Base-by-base conservation (phyloP, 169 alveolate genomes). In the Miamiensis avidus region DNA sequence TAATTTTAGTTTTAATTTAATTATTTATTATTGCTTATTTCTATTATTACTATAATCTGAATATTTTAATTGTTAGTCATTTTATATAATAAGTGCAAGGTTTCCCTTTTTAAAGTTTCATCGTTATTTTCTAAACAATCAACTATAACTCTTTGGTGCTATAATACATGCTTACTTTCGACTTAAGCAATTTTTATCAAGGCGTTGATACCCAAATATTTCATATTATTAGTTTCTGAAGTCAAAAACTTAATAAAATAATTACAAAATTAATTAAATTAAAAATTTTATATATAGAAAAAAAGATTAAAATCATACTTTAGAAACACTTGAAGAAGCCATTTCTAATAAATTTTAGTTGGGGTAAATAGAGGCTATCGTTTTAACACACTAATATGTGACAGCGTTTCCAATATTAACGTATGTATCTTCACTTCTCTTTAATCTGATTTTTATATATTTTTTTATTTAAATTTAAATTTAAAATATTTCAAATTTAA, bases 61-160 rank as follows among this genome's bases (percentile, higher is more conserved):
- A 97, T 98, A 89, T 98, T 98, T 65, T 92, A 92, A 32, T 98
- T 95, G 88, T 97, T 98, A n/a, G 99, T 97, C 99, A 98, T 97
- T 86, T 94, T 97, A 88, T 91, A 98, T 69, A 96, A 94, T 72
- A 98, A 88, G 83, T 96, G 98, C 74, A 98, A 93, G 15, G 99
- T 98, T 89, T 97, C 96, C 81, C 97, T 92, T 89, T 98, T 97
- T 64, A 98, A 91, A 25, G 99, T 98, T 49, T 98, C 99, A 85
- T 98, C 99, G 25, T 98, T 95, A 83, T 97, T 99, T 92, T 98
- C 99, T 15, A 98, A 91, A 81, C 99, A 98, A 82, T 98, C 99
- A 32, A 98, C 99, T 0, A 98, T 98, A 65, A 95, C 96, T 89
- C 94, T 93, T 95, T 98, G 97, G 88, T 98, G 99, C 81, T 96